A percentile compares a stretch with the other conserved stretches of the same genome.
phyloP scores from a whole-genome alignment of 208 protist genomes.

The Crithidia sp. region DNA sequence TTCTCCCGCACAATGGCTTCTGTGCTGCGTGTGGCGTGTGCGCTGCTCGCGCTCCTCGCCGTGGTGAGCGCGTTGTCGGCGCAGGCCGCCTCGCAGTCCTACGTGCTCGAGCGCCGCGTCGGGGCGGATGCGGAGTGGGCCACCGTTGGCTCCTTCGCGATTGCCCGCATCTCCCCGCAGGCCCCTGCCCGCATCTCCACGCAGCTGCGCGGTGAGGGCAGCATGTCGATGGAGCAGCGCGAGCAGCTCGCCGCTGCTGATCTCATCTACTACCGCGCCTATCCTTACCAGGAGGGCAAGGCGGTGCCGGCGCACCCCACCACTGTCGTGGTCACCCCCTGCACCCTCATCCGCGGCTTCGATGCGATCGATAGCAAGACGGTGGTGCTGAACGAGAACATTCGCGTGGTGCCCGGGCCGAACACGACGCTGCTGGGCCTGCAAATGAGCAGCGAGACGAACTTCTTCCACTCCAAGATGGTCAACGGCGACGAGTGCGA shows the following conservation, averaged over 20 bases:
- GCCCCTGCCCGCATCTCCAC: conserved; percentile 54
- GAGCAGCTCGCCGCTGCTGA: conserved; percentile 53
- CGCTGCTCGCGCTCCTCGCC: conserved; percentile 30
- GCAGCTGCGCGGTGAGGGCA: conserved; percentile 22
- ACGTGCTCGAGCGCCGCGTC: conserved; percentile 71
- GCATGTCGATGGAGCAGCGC: conserved; percentile 40
- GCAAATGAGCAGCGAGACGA: conserved; percentile 78
- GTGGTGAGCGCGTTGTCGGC: conserved; percentile 6
- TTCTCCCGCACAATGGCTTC: conserved; percentile 6
- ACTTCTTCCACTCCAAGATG: conserved; percentile 91
- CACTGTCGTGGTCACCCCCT: conserved; percentile 70
- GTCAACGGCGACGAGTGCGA: conserved; percentile 86
- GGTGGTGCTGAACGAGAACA: conserved; percentile 72
- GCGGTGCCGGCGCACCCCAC: conserved; percentile 27
- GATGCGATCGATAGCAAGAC: conserved; percentile 75
- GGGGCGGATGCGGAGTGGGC: conserved; percentile 56
- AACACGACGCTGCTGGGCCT: conserved; percentile 64
- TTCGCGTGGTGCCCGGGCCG: conserved; percentile 63
- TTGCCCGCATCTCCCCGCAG: conserved; percentile 55
- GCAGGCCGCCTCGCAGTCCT: conserved; percentile 57
- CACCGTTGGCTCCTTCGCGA: conserved; percentile 50
- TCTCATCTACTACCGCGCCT: conserved; percentile 77
- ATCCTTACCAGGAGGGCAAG: conserved; percentile 31
- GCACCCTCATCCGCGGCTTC: conserved; percentile 87
- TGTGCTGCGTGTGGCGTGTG: conserved; percentile 18